These are phyloP conservation scores for Claviceps sp. DNA, from an alignment of 2,329 filamentous ascomycete species.

Conservation along the genomic window DNA sequence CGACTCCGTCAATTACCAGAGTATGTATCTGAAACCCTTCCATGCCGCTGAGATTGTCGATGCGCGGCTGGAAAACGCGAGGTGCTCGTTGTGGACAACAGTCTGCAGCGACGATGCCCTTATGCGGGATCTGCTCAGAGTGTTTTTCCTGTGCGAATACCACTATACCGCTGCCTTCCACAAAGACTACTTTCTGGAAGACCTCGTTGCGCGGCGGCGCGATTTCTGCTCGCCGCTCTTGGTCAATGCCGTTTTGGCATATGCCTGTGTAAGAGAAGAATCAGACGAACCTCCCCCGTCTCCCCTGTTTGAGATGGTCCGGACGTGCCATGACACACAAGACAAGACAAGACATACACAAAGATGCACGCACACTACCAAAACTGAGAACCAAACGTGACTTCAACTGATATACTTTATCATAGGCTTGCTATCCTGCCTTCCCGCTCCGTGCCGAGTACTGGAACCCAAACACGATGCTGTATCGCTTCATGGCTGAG, in stretches of 20 bases:
- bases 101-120: conserved; percentile 22
- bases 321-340: background rate
- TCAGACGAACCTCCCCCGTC: conserved; percentile 2
- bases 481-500: conserved; percentile 24
- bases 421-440: conserved; percentile 16
- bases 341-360: background rate
- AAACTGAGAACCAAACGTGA: background rate
- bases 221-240: conserved; percentile 27
- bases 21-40: conserved; percentile 22
- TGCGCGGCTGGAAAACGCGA: conserved; percentile 16
- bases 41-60: conserved; percentile 22
- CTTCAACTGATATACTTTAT: background rate
- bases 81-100: conserved; percentile 22
- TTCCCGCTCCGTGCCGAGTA: conserved; percentile 19
- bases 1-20: conserved; percentile 6
- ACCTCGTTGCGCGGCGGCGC: conserved; percentile 17
- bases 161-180: conserved; percentile 23
- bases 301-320: background rate
- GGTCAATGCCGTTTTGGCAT: conserved; percentile 24
- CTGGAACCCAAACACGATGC: conserved; percentile 22
- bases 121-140: conserved; percentile 18
- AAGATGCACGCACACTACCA: background rate
- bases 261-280: conserved; percentile 19
- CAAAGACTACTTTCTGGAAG: conserved; percentile 26
- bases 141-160: conserved; percentile 22